Base-by-base conservation (phyloP, 371 early-diverging fungal genomes). In the Mucor circinelloides region DNA sequence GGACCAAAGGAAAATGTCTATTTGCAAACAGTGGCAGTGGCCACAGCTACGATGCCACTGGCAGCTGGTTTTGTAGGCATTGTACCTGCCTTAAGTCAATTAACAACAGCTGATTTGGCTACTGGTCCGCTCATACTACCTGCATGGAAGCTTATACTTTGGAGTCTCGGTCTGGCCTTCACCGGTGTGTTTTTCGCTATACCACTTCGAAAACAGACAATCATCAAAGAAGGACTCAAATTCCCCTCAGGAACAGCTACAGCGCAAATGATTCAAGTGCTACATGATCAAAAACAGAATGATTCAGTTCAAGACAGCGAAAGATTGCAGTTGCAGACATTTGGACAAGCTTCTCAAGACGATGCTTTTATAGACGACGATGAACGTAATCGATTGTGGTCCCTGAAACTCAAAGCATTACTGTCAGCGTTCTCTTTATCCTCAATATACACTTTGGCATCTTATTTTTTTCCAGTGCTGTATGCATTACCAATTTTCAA, bases 171-270 rank as follows among this genome's bases (percentile, higher is more conserved):
- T 4, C 76, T 93, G 48, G 87, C 93, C 4, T 91, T 92, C 73
- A 93, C 91, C 79, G 95, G 95, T 3, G 90, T 95, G 9, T 94
- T 94, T 68, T 94, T 95, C 74, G 94, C 93, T 3, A 86, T 95
- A 6, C 94, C 94, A 6, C 72, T 95, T 58, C 78, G 95, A 52
- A 85, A 82, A 31, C 93, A 93, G 72, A 90, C 89, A 0, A 88
- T 93, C 46, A 80, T 94, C 50, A 82, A 84, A 57, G 92, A 93
- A 66, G 90, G 93, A 67, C 82, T 94, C 9, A 80, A 85, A 5
- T 94, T 94, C 66, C 95, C 95, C 6, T 90, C 93, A 4, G 93
- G 94, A 3, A 91, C 93, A 7, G 94, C 91, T 1, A 90, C 95
- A 6, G 95, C 95, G 1, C 89, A 93, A 71, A 91, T 93, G 91